These are phyloP conservation scores for Vitellaria paradoxa DNA, from an alignment of 179 eudicot genomes.

Conservation along the genomic window DNA sequence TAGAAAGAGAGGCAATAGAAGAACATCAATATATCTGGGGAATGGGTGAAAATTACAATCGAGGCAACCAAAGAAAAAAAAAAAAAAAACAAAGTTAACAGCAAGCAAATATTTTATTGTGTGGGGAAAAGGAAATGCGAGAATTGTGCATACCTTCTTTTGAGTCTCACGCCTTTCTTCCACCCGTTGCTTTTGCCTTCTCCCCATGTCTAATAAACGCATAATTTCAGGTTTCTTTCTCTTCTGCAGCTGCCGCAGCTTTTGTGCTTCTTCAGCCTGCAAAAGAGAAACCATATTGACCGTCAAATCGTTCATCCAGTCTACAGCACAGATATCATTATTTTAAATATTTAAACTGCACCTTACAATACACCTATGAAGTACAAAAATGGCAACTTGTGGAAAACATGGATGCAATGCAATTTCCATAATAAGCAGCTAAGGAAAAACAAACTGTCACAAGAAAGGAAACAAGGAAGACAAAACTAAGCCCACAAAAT, in stretches of 20 bases:
- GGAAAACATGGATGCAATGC: neutral
- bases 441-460: neutral
- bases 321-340: neutral
- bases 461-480: neutral
- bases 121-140: neutral
- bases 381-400: neutral
- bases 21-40: neutral
- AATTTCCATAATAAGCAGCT: neutral
- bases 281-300: constrained; percentile 14
- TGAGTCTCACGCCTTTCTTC: constrained; percentile 79
- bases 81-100: neutral
- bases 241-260: constrained; percentile 49
- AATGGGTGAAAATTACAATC: neutral
- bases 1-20: neutral
- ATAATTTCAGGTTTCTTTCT: constrained; percentile 63
- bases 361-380: neutral
- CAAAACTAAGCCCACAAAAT: neutral
- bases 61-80: neutral
- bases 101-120: neutral
- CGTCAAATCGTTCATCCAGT: constrained; percentile 8
- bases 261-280: constrained; percentile 88
- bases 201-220: constrained; percentile 78
- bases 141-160: constrained; percentile 54
- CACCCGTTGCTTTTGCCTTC: constrained; percentile 77
- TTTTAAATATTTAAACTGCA: neutral